phyloP scores from a whole-genome alignment of 2,329 filamentous ascomycete species.

The Talaromyces sp. region DNA sequence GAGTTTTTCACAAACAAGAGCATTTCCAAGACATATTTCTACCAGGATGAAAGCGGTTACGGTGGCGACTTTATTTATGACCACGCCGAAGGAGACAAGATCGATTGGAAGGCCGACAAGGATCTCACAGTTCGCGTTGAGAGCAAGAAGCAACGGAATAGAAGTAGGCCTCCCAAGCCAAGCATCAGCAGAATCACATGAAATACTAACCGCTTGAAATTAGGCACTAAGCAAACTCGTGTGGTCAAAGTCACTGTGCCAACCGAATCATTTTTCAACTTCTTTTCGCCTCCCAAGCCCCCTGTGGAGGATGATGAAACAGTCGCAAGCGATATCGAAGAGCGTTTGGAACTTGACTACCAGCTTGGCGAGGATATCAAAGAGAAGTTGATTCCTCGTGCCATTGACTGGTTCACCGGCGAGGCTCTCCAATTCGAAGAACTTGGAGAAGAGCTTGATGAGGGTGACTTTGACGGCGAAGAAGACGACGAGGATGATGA shows the following conservation, averaged over 20 bases:
- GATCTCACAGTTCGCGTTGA: slow-evolving; percentile 92
- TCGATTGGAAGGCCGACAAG: slow-evolving; percentile 90
- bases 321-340: slow-evolving; percentile 85
- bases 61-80: slow-evolving; percentile 99
- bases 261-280: slow-evolving; percentile 98
- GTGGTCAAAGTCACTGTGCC: slow-evolving; percentile 99
- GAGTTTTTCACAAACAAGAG: slow-evolving; percentile 97
- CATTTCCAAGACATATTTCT: slow-evolving; percentile 97
- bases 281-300: slow-evolving; percentile 92
- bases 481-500: slow-evolving; percentile 92
- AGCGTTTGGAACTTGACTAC: slow-evolving; percentile 96
- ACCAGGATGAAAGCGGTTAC: slow-evolving; percentile 97
- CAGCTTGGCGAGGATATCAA: slow-evolving; percentile 99
- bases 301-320: slow-evolving; percentile 66
- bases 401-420: slow-evolving; percentile 98
- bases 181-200: not conserved
- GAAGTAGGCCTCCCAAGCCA: slow-evolving; percentile 62
- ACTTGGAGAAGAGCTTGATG: slow-evolving; percentile 76
- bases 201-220: slow-evolving; percentile 12
- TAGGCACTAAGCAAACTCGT: slow-evolving; percentile 98
- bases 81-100: slow-evolving; percentile 95
- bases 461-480: slow-evolving; percentile 80
- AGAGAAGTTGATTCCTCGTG: slow-evolving; percentile 97
- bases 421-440: slow-evolving; percentile 97
- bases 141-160: slow-evolving; percentile 99